Percentiles rank a stretch among this genome's conserved stretches.
Evolutionary conservation across 805 yeast genomes (phyloP).

Genomic region (Myxozyma monticola): DNA sequence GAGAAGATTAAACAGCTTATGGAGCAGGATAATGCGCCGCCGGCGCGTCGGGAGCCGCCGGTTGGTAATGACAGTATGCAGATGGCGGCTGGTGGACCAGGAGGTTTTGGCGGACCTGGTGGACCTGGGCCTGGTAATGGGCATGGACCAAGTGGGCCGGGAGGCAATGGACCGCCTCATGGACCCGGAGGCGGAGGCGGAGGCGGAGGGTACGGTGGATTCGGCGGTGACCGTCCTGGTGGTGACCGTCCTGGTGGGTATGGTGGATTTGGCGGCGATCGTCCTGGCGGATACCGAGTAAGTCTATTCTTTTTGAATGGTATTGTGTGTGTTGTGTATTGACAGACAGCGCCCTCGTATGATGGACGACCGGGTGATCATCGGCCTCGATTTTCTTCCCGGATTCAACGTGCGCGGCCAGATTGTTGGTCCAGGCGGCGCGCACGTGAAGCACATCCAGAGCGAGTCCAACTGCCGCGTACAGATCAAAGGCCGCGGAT

Average conservation of each 20-base stretch:
- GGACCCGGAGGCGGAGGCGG: background rate
- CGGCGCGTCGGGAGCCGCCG: conserved; percentile 6
- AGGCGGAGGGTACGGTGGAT: background rate
- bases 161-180: background rate
- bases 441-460: conserved; percentile 41
- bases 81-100: background rate
- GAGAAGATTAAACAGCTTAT: conserved; percentile 60
- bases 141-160: background rate
- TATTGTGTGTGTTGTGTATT: background rate
- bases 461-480: conserved; percentile 38
- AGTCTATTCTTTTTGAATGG: background rate
- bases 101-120: background rate
- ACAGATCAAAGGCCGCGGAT: conserved; percentile 42
- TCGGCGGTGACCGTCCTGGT: conserved; percentile 4
- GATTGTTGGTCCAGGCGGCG: conserved; percentile 41
- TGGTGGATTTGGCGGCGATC: conserved; percentile 2
- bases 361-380: conserved; percentile 33
- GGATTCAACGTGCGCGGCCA: conserved; percentile 37
- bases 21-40: conserved; percentile 32
- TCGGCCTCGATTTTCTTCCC: conserved; percentile 31
- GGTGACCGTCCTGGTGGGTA: background rate
- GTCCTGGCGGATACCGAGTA: conserved; percentile 10
- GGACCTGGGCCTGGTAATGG: background rate
- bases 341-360: conserved; percentile 15
- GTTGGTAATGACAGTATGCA: too few relatives aligned